Evolutionary conservation across 2,329 filamentous ascomycete genomes (phyloP), one percentile per base, ranked within the genome.

Genomic region (Akanthomyces uredinophilus): DNA sequence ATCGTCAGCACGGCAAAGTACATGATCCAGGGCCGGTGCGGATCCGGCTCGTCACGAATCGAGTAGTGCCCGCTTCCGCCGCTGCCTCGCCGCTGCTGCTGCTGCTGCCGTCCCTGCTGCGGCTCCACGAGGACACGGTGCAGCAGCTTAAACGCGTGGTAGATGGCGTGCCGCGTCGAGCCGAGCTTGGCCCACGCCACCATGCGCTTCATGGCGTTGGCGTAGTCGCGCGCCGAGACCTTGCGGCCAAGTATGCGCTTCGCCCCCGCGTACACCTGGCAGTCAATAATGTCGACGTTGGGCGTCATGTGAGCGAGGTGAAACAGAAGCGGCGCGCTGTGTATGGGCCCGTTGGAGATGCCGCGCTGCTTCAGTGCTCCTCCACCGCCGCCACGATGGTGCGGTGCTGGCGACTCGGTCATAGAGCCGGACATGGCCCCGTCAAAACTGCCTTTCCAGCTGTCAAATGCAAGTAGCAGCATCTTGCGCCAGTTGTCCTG

Each of bases 221-320:
- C 81, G 67, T 92, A 88, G 75, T 96, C 92, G 57, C 88, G 82
- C 1, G 85, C 82, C 0, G 90, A 92, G 47, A 96, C 90, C 20
- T 88, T 88, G 46, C 92, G 85, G 10, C 92, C 91, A 1, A 96
- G 83, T 1, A 96, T 78, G 20, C 90, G 84, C 62, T 86, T 88
- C 0, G 90, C 90, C 2, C 91, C 90, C 0, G 91, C 91, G 71
- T 92, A 96, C 50, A 96, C 91, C 73, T 96, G 92, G 69, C 91
- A 93, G 72, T 96, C 92, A 27, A 95, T 86, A 47, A 96, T 90
- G 69, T 96, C 91, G 46, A 93, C 89, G 70, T 96, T 90, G 70
- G 95, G 88, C 43, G 89, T 91, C 83, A 97, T 92, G 68, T 96
- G 92, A 0, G 92, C 91, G 18, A 97, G 79, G 65, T 94, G 91